Base-by-base conservation (phyloP, 441 rosid species). In the Pelargonium australe region DNA sequence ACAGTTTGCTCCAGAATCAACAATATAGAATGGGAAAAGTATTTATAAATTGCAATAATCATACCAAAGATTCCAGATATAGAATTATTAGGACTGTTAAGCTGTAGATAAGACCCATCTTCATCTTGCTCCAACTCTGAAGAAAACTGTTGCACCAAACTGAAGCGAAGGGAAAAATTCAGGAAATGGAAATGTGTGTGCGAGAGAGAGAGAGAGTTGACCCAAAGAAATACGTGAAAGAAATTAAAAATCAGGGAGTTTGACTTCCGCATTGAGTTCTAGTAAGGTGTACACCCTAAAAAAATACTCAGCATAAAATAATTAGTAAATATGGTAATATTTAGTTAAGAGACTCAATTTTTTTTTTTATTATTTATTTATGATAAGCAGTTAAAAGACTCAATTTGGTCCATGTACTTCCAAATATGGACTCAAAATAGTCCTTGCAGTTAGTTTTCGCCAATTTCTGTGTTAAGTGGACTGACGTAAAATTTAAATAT, bases 61-160 rank as follows among this genome's bases (percentile, higher is more conserved):
- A 51, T 81, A 87, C 92, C 84, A 44, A 83, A 70, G 70, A 78
- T 40, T 60, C 78, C 82, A 45, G 63, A 65, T 17, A 64, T 68
- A 57, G 70, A 68, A 69, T 80, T 76, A 69, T 63, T 76, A 72
- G 80, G 78, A 73, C 82, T 76, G 66, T 34, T 75, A 76, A 70
- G 78, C 70, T 72, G 80, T 74, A 72, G 23, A 71, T 11, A 81
- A 43, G 62, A 61, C 71, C 72, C 72, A 67, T 43, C 49, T 8
- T 82, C 80, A 75, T 74, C 82, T 55, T 64, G 80, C 61, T 80
- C 84, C 67, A 71, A 70, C 61, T 77, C 80, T 13, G 68, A 43
- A 69, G 80, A 64, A 67, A 73, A 73, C 75, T 68, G 82, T 60
- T 73, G 80, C 72, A 66, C 76, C 51, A 37, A 80, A 67, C 91